A percentile compares a stretch with the other conserved stretches of the same genome.
phyloP scores from a whole-genome alignment of 2,329 filamentous ascomycete species.

The Sporothrix mexicana region DNA sequence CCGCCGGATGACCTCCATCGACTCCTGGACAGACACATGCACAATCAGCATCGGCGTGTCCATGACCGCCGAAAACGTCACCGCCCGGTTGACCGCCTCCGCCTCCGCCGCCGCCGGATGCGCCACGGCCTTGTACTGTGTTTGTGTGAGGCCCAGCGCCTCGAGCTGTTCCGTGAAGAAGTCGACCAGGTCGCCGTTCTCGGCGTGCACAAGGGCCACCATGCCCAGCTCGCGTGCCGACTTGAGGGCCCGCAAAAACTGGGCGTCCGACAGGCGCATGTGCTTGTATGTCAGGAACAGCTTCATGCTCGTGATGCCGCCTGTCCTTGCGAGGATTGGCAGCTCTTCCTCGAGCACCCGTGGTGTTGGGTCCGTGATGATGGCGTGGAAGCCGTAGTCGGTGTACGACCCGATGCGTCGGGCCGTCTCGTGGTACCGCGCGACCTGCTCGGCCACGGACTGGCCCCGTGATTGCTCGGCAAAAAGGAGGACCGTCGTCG shows the following conservation, averaged over 20 bases:
- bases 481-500: slow-evolving; percentile 63
- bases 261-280: slow-evolving; percentile 54
- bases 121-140: slow-evolving; percentile 53
- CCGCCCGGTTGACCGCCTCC: slow-evolving; percentile 56
- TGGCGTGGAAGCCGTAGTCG: slow-evolving; percentile 62
- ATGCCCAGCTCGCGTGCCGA: slow-evolving; percentile 53
- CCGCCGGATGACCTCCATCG: slow-evolving; percentile 55
- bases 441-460: slow-evolving; percentile 67
- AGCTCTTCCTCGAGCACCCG: slow-evolving; percentile 45
- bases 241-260: slow-evolving; percentile 58
- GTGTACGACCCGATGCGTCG: slow-evolving; percentile 60
- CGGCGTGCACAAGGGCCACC: slow-evolving; percentile 63
- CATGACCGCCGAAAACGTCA: slow-evolving; percentile 53
- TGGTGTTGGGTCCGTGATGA: slow-evolving; percentile 53
- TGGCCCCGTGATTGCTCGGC: slow-evolving; percentile 57
- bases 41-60: slow-evolving; percentile 59
- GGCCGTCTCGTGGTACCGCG: slow-evolving; percentile 71
- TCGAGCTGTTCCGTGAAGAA: slow-evolving; percentile 43
- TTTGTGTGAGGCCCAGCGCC: slow-evolving; percentile 42
- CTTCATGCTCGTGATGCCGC: slow-evolving; percentile 56
- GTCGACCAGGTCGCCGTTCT: slow-evolving; percentile 66
- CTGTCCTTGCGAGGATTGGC: slow-evolving; percentile 21
- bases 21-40: slow-evolving; percentile 55
- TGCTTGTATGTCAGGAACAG: slow-evolving; percentile 59
- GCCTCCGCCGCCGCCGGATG: slow-evolving; percentile 53